phyloP scores from a whole-genome alignment of 176 grass and related monocot species.

The Aegilops longissima region DNA sequence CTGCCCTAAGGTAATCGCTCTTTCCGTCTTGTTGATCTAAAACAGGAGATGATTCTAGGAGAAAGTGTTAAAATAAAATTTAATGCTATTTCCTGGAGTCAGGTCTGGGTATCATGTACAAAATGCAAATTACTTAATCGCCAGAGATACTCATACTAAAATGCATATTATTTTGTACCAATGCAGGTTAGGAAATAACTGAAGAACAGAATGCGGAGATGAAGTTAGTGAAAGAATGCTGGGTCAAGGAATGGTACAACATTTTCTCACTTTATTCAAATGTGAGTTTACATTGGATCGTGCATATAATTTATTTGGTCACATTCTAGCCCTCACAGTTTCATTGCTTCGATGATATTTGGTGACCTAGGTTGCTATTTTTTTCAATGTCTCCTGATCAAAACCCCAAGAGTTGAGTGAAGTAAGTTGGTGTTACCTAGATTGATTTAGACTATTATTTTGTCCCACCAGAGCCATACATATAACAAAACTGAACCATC shows the following conservation, averaged over 20 bases:
- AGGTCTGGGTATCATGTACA: neutral
- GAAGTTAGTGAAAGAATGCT: neutral
- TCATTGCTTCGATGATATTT: neutral
- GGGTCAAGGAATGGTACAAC: neutral
- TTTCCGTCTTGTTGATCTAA: neutral
- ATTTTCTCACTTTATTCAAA: neutral
- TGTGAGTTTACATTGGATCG: neutral
- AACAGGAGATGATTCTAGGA: neutral
- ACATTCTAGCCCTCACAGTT: neutral
- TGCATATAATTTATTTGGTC: constrained; percentile 1
- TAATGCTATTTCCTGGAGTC: neutral
- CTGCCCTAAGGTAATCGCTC: constrained; percentile 64
- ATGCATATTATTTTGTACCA: neutral
- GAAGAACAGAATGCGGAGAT: neutral
- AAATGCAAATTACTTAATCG: neutral
- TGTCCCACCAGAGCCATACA: neutral
- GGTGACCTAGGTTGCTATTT: neutral
- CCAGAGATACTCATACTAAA: neutral
- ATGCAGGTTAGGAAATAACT: neutral
- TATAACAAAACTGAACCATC: too few species aligned
- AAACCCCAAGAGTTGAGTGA: neutral
- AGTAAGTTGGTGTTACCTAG: neutral
- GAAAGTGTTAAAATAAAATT: neutral
- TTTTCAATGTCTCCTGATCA: neutral
- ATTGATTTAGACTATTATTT: neutral